These are phyloP conservation scores for Exophiala dermatitidis DNA, from an alignment of 2,329 filamentous ascomycete species.

Conservation along the genomic window DNA sequence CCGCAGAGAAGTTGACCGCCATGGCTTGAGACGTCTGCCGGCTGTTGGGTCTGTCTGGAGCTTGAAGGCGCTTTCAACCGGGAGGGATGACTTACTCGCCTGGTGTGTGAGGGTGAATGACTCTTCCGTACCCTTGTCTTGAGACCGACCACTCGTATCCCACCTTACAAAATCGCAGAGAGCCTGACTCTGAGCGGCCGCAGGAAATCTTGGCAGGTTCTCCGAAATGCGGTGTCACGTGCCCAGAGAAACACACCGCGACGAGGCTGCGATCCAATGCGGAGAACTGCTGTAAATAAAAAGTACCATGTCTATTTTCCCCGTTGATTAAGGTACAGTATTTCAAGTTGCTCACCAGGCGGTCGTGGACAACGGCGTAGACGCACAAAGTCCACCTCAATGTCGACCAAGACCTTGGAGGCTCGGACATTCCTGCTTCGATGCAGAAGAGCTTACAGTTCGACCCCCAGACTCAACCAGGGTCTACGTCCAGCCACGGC, in stretches of 20 bases:
- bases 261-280: too few relatives aligned
- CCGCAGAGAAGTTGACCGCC: conserved; percentile 87
- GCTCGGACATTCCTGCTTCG: conserved; percentile 16
- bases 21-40: conserved; percentile 40
- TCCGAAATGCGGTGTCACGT: too few relatives aligned
- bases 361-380: too few relatives aligned
- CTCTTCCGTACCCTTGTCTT: too few relatives aligned
- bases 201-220: conserved; percentile 2
- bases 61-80: background rate
- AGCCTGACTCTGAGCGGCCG: too few relatives aligned
- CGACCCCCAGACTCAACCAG: conserved; percentile 2
- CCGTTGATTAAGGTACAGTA: too few relatives aligned
- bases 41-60: background rate
- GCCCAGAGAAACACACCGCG: too few relatives aligned
- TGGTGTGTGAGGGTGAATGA: background rate
- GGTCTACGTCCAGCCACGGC: conserved; percentile 57
- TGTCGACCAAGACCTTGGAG: conserved; percentile 10
- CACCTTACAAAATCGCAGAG: too few relatives aligned
- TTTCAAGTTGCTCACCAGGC: too few relatives aligned
- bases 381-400: background rate
- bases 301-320: too few relatives aligned
- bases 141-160: too few relatives aligned
- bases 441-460: conserved; percentile 18
- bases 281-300: too few relatives aligned
- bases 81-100: background rate